These are phyloP conservation scores for Leucocoprinus sp. DNA, from an alignment of 768 basidiomycete species.

Conservation along the genomic window DNA sequence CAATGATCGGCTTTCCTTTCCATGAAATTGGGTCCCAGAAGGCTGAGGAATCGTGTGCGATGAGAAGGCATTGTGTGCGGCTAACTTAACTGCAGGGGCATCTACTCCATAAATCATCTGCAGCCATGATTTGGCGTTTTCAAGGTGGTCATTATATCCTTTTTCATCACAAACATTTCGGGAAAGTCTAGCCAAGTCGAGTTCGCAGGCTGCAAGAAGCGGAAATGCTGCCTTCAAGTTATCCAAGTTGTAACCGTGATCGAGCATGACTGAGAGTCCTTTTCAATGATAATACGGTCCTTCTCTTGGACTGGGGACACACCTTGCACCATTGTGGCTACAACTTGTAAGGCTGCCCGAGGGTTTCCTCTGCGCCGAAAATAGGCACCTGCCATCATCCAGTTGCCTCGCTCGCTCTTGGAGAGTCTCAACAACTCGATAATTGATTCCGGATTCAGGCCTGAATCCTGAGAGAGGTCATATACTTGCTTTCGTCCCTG, in stretches of 20 bases:
- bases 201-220: constrained; percentile 16
- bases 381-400: constrained; percentile 47
- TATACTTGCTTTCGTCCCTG: constrained; percentile 33
- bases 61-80: not conserved
- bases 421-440: constrained; percentile 38
- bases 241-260: constrained; percentile 25
- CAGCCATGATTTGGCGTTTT: constrained; percentile 35
- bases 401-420: constrained; percentile 40
- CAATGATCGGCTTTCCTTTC: not conserved
- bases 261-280: constrained; percentile 29
- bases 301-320: too few species aligned
- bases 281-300: too few species aligned
- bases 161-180: not conserved
- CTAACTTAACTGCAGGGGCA: not conserved
- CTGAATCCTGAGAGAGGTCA: constrained; percentile 31
- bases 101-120: constrained; percentile 39
- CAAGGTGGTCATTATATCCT: constrained; percentile 23
- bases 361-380: constrained; percentile 44
- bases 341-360: constrained; percentile 34
- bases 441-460: constrained; percentile 34
- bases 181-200: constrained; percentile 1
- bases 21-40: not conserved
- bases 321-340: constrained; percentile 43
- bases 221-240: constrained; percentile 19
- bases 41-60: not conserved